phyloP scores from a whole-genome alignment of 2,329 filamentous ascomycete genomes.

The Aspergillus eucalypticola region DNA sequence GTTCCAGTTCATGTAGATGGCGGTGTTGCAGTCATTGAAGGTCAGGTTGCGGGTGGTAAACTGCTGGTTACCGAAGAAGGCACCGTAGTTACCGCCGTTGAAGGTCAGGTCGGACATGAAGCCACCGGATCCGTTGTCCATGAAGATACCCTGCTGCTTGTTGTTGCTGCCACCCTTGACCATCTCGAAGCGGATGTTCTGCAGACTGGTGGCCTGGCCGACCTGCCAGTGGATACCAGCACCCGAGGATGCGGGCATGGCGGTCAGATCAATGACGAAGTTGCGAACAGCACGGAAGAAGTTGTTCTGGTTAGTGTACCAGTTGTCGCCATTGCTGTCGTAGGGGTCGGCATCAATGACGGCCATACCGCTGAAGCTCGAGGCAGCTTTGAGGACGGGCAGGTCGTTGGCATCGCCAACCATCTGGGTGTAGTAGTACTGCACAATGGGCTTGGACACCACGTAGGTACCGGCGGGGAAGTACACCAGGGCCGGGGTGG shows the following conservation, averaged over 20 bases:
- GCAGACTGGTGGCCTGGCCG: conserved; percentile 76
- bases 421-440: conserved; percentile 92
- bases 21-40: conserved; percentile 80
- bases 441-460: conserved; percentile 75
- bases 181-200: conserved; percentile 83
- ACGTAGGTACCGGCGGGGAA: conserved; percentile 87
- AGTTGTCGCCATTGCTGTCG: conserved; percentile 65
- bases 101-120: conserved; percentile 83
- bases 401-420: conserved; percentile 74
- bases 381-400: conserved; percentile 73
- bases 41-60: conserved; percentile 81
- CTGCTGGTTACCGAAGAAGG: conserved; percentile 82
- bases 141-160: conserved; percentile 75
- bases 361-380: conserved; percentile 78
- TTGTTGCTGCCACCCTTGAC: conserved; percentile 65
- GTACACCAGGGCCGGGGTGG: conserved; percentile 83
- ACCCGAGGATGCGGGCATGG: conserved; percentile 60
- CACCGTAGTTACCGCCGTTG: conserved; percentile 76
- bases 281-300: conserved; percentile 83
- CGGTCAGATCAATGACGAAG: conserved; percentile 74
- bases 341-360: conserved; percentile 90
- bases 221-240: conserved; percentile 84
- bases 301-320: conserved; percentile 79
- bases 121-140: conserved; percentile 81
- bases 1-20: conserved; percentile 88